Evolutionary conservation across 1,139 yeast genomes (phyloP), one percentile per base, ranked within the genome.

Genomic region (Suhomyces yuchorum): DNA sequence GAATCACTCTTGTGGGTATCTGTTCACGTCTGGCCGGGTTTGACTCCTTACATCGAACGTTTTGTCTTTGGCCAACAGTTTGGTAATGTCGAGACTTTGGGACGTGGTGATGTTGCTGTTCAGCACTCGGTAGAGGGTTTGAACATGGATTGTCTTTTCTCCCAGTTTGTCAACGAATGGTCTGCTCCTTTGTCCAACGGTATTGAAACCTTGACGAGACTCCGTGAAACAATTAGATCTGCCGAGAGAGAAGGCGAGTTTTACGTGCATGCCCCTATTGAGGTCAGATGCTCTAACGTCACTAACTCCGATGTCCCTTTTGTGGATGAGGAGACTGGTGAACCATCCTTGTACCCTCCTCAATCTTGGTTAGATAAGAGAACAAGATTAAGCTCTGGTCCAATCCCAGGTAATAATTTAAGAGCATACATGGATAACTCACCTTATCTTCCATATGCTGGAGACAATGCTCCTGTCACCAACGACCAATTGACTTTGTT

Each of bases 101-200:
- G 88, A 19, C 65, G 66, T 23, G 90, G 91, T 40, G 83, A 81
- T 51, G 70, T 78, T 44, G 87, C 89, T 4, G 91, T 92, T 7
- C 93, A 87, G 60, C 79, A 82, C 52, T 86, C 95, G 2, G 92
- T 87, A 32, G 92, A 87, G 53, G 96, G 92, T 2, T 82, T 92
- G 60, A 91, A 90, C 65, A 90, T 93, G 96, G 98, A 93, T 70
- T 93, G 99, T 65, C 73, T 92, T 56, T 93, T 91, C 65, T 84
- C 92, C 41, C 99, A 93, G 67, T 92, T 86, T 69, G 99, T 93
- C 47, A 85, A 92, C 63, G 99, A 93, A 70, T 93, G 99, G 99
- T 90, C 93, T 12, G 82, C 96, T 47, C 98, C 98, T 26, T 72
- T 93, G 61, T 76, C 71, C 24, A 79, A 81, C 51, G 98, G 98